Evolutionary conservation across 371 early-diverging fungal genomes (phyloP).

Genomic region (Zancudomyces culisetae): DNA sequence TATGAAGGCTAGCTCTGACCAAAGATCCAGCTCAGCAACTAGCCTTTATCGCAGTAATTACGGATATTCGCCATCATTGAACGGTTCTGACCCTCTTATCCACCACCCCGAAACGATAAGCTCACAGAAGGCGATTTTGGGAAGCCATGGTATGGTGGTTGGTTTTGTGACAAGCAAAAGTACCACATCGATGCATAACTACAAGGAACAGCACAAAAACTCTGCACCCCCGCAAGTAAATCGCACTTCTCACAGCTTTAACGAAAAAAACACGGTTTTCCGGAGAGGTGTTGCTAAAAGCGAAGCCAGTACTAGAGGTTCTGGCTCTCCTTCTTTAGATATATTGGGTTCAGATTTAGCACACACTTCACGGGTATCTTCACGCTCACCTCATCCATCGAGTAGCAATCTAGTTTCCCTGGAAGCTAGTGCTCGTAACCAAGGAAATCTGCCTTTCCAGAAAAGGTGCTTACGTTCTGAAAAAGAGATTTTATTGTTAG

Average conservation of each 20-base stretch:
- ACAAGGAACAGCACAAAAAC: not conserved
- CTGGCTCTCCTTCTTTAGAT: not conserved
- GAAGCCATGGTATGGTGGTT: not conserved
- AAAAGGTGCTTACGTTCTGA: not conserved
- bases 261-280: not conserved
- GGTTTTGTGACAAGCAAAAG: not conserved
- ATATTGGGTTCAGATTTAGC: not conserved
- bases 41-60: not conserved
- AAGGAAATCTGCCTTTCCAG: not conserved
- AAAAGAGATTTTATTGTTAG: not conserved
- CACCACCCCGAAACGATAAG: not conserved
- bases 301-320: too few species aligned
- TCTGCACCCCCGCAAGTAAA: not conserved
- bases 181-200: not conserved
- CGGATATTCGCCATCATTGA: not conserved
- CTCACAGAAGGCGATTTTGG: not conserved
- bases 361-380: not conserved
- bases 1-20: not conserved
- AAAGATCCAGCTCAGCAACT: not conserved
- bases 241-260: not conserved
- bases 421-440: not conserved
- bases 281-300: too few species aligned
- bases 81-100: not conserved
- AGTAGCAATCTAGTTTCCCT: not conserved
- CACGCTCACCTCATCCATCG: not conserved